Evolutionary conservation across 2,329 filamentous ascomycete species (phyloP).

Genomic region (Penicillium corylophilum): DNA sequence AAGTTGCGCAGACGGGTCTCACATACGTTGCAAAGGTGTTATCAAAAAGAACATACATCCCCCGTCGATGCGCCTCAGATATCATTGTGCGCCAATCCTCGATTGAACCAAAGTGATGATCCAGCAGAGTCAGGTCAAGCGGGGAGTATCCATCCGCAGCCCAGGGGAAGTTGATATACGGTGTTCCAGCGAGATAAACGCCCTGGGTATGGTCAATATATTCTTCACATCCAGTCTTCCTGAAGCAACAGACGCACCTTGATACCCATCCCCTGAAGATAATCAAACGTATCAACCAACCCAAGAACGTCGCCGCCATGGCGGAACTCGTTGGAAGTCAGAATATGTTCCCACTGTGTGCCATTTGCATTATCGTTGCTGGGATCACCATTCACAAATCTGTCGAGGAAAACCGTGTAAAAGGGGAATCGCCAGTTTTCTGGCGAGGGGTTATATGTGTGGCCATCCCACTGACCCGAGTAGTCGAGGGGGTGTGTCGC

Average conservation of each 20-base stretch:
- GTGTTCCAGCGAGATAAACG: slow-evolving; percentile 62
- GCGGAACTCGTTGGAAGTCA: slow-evolving; percentile 60
- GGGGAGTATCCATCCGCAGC: slow-evolving; percentile 60
- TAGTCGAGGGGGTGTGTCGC: slow-evolving; percentile 59
- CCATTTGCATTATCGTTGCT: slow-evolving; percentile 62
- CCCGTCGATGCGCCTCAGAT: slow-evolving; percentile 58
- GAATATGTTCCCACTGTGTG: slow-evolving; percentile 61
- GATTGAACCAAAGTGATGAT: slow-evolving; percentile 62
- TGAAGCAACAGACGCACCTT: slow-evolving; percentile 44
- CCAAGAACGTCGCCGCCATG: slow-evolving; percentile 62
- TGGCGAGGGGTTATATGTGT: slow-evolving; percentile 55
- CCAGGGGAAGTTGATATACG: slow-evolving; percentile 65
- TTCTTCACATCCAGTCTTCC: not conserved
- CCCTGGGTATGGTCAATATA: slow-evolving; percentile 39
- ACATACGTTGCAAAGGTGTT: slow-evolving; percentile 63
- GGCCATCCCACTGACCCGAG: slow-evolving; percentile 53
- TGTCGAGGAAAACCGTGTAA: slow-evolving; percentile 64
- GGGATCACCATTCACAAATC: slow-evolving; percentile 64
- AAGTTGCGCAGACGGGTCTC: not conserved
- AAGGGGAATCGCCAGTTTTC: slow-evolving; percentile 65
- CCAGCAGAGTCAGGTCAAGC: slow-evolving; percentile 62
- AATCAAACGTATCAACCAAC: slow-evolving; percentile 61
- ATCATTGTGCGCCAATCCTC: slow-evolving; percentile 57
- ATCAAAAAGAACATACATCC: slow-evolving; percentile 66
- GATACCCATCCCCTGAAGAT: slow-evolving; percentile 65